phyloP scores from a whole-genome alignment of 345 rosid species.

The Microthlaspi erraticum region DNA sequence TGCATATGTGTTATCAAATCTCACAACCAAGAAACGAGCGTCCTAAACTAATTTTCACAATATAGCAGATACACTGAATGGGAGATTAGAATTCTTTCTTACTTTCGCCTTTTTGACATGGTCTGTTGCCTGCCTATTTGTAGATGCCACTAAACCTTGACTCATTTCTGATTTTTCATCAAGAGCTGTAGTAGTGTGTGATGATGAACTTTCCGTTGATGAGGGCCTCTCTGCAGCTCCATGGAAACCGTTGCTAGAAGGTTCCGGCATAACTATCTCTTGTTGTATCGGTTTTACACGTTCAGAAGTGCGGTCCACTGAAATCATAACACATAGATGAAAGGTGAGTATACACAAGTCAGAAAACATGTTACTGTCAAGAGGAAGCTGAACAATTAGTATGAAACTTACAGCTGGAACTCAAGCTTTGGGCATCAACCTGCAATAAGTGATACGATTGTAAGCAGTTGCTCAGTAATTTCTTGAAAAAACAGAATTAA shows the following conservation, averaged over 20 bases:
- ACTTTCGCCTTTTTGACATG: conserved; percentile 65
- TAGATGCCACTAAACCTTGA: conserved; percentile 45
- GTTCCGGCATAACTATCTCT: conserved; percentile 36
- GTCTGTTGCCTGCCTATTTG: conserved; percentile 43
- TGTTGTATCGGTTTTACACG: conserved; percentile 51
- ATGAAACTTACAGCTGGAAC: conserved; percentile 54
- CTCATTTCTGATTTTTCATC: conserved; percentile 45
- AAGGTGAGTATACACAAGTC: not conserved
- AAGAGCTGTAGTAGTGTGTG: conserved; percentile 20
- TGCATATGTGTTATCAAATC: conserved; percentile 8
- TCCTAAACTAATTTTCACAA: conserved; percentile 15
- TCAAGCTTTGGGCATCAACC: conserved; percentile 56
- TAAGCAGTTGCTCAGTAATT: conserved; percentile 21
- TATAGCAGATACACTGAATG: not conserved
- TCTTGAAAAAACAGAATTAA: not conserved
- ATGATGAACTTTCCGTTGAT: conserved; percentile 20
- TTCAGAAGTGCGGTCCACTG: conserved; percentile 44
- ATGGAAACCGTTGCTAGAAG: conserved; percentile 42
- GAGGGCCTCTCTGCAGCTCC: conserved; percentile 31
- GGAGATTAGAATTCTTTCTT: conserved; percentile 8
- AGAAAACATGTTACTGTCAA: not conserved
- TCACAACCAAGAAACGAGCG: conserved; percentile 16
- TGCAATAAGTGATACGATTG: conserved; percentile 45
- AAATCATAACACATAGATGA: conserved; percentile 26
- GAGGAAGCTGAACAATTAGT: conserved; percentile 13